Base-by-base conservation (phyloP, 192 early-diverging fungal species). In the Umbelopsis sp. region DNA sequence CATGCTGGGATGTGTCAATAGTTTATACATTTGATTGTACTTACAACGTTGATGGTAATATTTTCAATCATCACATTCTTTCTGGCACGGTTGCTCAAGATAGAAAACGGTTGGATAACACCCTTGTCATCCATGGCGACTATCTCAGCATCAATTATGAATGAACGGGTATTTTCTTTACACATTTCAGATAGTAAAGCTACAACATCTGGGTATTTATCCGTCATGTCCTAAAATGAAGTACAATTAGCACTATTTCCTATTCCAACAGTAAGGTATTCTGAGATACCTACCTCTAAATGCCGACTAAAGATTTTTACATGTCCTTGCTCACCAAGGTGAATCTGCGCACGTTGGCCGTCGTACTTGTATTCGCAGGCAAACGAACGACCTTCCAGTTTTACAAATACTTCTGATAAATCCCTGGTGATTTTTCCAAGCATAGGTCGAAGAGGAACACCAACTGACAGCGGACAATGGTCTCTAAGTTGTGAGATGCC, bases 351-450 rank as follows among this genome's bases (percentile, higher is more conserved):
- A 24, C 95, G 87, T 79, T 96, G 92, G 8, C 95, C 95, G 73
- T 96, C 95, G 71, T 96, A 96, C 73, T 96, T 96, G 81, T 85
- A 94, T 81, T 96, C 95, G 76, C 95, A 96, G 5, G 90, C 91
- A 69, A 95, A 95, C 10, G 82, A 73, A 51, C 85, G 87, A 32
- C 88, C 90, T 62, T 95, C 93, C 66, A 95, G 91, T 14, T 91
- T 83, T 38, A 93, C 83, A 79, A 96, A 77, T 24, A 96, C 89
- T 52, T 95, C 93, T 0, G 84, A 81, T 0, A 95, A 80, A 45
- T 86, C 85, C 76, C 92, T 93, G 32, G 93, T 95, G 5, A 93
- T 93, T 74, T 96, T 91, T 21, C 93, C 94, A 49, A 96, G 85
- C 95, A 96, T 96, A 2, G 95, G 95, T 70, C 94, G 93, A 29